Evolutionary conservation across 306 rosid species (phyloP), one percentile per base, ranked within the genome.

Genomic region (Sphenostylis stenocarpa): DNA sequence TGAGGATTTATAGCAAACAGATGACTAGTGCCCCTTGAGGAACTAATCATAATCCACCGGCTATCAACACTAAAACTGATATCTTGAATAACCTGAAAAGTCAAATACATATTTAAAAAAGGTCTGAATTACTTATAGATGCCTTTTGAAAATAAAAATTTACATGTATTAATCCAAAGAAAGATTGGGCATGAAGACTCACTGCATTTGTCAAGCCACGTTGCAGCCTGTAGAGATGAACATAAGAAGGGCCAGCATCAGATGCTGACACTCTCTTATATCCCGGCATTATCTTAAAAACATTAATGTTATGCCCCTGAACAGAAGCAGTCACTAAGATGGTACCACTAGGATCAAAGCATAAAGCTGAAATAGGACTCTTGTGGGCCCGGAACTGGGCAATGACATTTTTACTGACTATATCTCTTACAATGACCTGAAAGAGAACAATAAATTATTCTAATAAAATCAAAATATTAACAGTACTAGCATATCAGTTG

Each of bases 131-230:
- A 43, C 33, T 52, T 47, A 60, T 26, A 36, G 8, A 34, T 29
- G 23, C 6, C 52, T 4, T 44, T 29, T 41, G 6, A 31, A 63
- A 43, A 17, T 19, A 9, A 4, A 48, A 72, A 76, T 0, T 21
- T 47, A 20, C 31, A 65, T 3, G 19, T 52, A n/a, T 33, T 13
- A 9, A 7, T 13, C 26, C 11, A 73, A 61, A 36, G 36, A 36
- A 26, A 43, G 38, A 84, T 15, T 44, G 9, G 53, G 16, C 24
- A 38, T 5, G 53, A 41, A 34, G 19, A 55, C 88, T 87, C 76
- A 92, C 97, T 2, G 97, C 97, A 77, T 92, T 90, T 24, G 97
- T 92, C 29, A 90, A 65, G 73, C 97, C 97, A 10, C 97, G 96
- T 65, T 92, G 97, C 72, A 92, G 91, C 84, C 88, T 85, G 87